Evolutionary conservation across 306 rosid species (phyloP).

Genomic region (Quercus dentata): DNA sequence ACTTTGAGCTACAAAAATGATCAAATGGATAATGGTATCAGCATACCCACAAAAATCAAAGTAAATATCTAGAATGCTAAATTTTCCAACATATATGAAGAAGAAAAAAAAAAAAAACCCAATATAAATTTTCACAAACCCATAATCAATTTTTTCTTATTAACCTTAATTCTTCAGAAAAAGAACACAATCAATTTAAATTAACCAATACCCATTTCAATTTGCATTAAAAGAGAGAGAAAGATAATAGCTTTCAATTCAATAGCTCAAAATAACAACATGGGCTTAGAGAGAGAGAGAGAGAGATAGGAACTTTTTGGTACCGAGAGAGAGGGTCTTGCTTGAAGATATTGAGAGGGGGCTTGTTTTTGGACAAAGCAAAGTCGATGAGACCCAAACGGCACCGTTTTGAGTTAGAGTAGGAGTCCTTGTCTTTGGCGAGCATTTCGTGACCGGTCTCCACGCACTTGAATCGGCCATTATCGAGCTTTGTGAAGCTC

Average conservation of each 20-base stretch:
- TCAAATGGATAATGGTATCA: constrained; percentile 1
- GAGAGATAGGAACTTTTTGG: neutral
- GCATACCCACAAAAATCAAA: neutral
- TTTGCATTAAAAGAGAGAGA: no score
- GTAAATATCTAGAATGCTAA: neutral
- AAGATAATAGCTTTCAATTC: neutral
- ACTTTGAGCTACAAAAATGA: constrained; percentile 57
- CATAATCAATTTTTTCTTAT: neutral
- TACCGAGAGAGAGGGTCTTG: constrained; percentile 84
- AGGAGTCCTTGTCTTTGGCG: constrained; percentile 56
- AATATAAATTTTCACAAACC: neutral
- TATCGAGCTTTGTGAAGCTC: constrained; percentile 58
- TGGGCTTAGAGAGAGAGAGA: neutral
- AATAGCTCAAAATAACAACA: no score
- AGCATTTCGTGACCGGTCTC: constrained; percentile 83
- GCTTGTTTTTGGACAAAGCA: constrained; percentile 50
- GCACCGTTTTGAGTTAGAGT: constrained; percentile 77
- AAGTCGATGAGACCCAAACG: constrained; percentile 84
- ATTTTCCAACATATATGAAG: neutral
- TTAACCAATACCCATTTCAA: no score
- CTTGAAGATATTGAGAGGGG: constrained; percentile 82
- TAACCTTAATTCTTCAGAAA: neutral
- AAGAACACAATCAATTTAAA: no score
- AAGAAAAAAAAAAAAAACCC: neutral
- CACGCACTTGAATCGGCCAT: constrained; percentile 76